These are phyloP conservation scores for Globisporangium canariense DNA, from an alignment of 352 stramenopile genomes.

Conservation along the genomic window DNA sequence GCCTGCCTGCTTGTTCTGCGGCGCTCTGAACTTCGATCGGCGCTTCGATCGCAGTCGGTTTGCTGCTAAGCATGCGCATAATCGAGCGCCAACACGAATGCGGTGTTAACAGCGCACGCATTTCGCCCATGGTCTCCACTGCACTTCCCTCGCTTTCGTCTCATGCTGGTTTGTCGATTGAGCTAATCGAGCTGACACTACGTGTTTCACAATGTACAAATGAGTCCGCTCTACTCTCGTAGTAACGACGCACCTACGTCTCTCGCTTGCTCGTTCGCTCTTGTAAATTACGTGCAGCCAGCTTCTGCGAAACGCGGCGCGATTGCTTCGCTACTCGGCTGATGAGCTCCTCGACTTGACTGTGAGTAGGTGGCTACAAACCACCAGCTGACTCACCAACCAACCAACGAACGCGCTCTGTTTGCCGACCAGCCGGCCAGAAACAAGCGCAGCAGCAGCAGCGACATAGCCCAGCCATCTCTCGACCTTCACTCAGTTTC, in stretches of 20 bases:
- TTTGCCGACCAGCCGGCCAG: not conserved
- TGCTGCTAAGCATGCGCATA: not conserved
- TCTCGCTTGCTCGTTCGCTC: not conserved
- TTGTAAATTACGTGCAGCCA: not conserved
- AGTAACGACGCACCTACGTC: not conserved
- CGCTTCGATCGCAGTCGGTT: not conserved
- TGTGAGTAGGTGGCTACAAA: not conserved
- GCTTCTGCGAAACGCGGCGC: not conserved
- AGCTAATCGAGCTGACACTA: not conserved
- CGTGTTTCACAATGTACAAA: not conserved
- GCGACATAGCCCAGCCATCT: slow-evolving; percentile 9
- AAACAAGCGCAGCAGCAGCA: not conserved
- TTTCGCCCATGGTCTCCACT: not conserved
- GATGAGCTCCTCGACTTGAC: not conserved
- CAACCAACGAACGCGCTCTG: not conserved
- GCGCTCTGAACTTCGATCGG: too few species aligned
- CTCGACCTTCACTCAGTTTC: slow-evolving; percentile 10
- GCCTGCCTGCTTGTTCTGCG: too few species aligned
- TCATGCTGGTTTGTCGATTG: not conserved
- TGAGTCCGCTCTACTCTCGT: not conserved
- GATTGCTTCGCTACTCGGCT: not conserved
- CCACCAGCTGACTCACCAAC: not conserved
- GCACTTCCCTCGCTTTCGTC: not conserved
- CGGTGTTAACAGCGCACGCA: not conserved
- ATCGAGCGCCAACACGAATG: not conserved